Evolutionary conservation across 768 basidiomycete species (phyloP), one percentile per base, ranked within the genome.

Genomic region (Suillus fuscotomentosus): DNA sequence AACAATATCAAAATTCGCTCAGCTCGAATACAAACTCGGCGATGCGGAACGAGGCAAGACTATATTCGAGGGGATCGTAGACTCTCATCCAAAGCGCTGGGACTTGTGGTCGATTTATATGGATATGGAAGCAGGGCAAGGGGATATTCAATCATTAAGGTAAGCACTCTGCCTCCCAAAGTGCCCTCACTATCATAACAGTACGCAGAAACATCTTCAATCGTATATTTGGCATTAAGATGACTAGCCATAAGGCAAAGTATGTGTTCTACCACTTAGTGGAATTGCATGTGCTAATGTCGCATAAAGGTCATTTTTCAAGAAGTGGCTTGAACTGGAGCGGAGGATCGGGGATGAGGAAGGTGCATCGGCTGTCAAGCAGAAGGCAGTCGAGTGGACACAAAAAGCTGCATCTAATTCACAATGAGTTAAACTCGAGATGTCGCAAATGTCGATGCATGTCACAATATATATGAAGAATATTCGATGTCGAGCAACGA

Each of bases 241-340:
- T 97, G 84, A 97, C 95, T 14, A 92, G 88, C 71, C 92, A 95
- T 74, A 97, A 96, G 78, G 96, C 96, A 24, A 98, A 97, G 94
- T 96, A 72, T 71, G 89, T 83, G n/a, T 27, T 62, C 36, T 4
- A 42, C 53, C 38, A 31, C n/a, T 7, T 24, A 43, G 24, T 8
- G 5, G 56, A 27, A 11, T 10, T 59, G 27, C 17, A 42, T 70
- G 61, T 70, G 39, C 61, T 68, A 13, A 68, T 69, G 64, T 60
- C 64, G 27, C 64, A 36, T 56, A 14, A 64, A 95, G 94, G 78
- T 86, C 89, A 36, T 90, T 98, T 77, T 99, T 99, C 86, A 99
- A 99, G 79, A 98, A 98, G 76, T 97, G 96, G 94, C 81, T 99
- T 39, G 89, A 89, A 65, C 77, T 97, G 45, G 97, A 99, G 76